Evolutionary conservation across 2,329 filamentous ascomycete genomes (phyloP), one percentile per base, ranked within the genome.

Genomic region (Magnaporthiopsis poae): DNA sequence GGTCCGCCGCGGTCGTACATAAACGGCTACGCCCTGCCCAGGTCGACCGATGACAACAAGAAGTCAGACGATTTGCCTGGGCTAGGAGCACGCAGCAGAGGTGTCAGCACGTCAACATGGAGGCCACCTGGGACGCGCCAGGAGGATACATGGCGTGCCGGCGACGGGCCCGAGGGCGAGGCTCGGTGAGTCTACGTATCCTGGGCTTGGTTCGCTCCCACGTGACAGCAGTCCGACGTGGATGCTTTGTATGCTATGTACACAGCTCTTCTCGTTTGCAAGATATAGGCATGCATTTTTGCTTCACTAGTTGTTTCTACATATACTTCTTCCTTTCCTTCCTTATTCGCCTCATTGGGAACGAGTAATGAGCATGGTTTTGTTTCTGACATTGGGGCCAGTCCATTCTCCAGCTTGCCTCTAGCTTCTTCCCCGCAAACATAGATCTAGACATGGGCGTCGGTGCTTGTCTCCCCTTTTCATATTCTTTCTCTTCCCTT

Each of bases 41-140:
- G 73, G 2, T 72, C 72, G 13, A 60, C 46, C 39, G 79, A 82
- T 63, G 85, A 86, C 67, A 78, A 78, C 66, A 88, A 88, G 76
- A 84, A 84, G 77, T 81, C 80, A 65, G 83, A 88, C 68, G 83
- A 85, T 65, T 69, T 72, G 33, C 33, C 60, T 75, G 76, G 29
- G 75, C 68, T 72, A 68, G 77, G 2, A 76, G 79, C 56, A 7
- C 35, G 59, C 59, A 75, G 76, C 27, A 80, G 82, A 62, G 80
- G 79, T 21, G 72, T 71, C 62, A 82, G 80, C 71, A 82, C 82
- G 70, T 79, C 80, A 35, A 77, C 77, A n/a, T 94, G 90, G 86
- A 78, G 96, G 67, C 85, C 90, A 25, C 88, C 89, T 0, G 91
- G 92, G 9, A 96, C 91, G 1, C 92, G 87, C 74, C 90, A 94